Conservation (phyloP, 169 alveolate genomes). For the Plasmodium blacklocki region DNA sequence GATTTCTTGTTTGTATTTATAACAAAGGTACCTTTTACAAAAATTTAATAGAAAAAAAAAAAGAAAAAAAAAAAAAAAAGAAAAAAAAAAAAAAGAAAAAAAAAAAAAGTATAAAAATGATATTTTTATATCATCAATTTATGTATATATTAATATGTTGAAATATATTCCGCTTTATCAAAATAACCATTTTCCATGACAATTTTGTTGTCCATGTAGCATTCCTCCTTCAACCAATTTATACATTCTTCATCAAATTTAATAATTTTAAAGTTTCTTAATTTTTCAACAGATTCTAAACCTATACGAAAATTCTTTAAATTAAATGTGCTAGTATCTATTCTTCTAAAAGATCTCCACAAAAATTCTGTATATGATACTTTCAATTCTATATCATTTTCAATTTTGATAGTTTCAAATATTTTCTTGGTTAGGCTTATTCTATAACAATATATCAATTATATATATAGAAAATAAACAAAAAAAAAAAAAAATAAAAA, state of each 20-base stretch:
- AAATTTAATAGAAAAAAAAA: slow-evolving; percentile 6
- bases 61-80: no score
- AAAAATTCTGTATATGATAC: slow-evolving; percentile 71
- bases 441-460: not conserved
- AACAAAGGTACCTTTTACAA: slow-evolving; percentile 31
- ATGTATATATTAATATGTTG: not conserved
- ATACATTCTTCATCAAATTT: slow-evolving; percentile 76
- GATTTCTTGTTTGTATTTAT: slow-evolving; percentile 17
- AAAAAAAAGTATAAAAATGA: not conserved
- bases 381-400: slow-evolving; percentile 67
- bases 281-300: slow-evolving; percentile 28
- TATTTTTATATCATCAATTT: no score
- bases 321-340: slow-evolving; percentile 28
- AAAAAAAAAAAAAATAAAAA: not conserved
- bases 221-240: slow-evolving; percentile 72
- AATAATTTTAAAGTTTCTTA: slow-evolving; percentile 51
- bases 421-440: slow-evolving; percentile 32
- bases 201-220: slow-evolving; percentile 27
- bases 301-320: slow-evolving; percentile 28
- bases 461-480: not conserved
- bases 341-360: slow-evolving; percentile 75
- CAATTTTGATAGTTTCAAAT: slow-evolving; percentile 65
- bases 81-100: not conserved
- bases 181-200: slow-evolving; percentile 68
- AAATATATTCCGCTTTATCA: not conserved